phyloP scores from a whole-genome alignment of 305 asterid species.

The Fraxinus greggii region DNA sequence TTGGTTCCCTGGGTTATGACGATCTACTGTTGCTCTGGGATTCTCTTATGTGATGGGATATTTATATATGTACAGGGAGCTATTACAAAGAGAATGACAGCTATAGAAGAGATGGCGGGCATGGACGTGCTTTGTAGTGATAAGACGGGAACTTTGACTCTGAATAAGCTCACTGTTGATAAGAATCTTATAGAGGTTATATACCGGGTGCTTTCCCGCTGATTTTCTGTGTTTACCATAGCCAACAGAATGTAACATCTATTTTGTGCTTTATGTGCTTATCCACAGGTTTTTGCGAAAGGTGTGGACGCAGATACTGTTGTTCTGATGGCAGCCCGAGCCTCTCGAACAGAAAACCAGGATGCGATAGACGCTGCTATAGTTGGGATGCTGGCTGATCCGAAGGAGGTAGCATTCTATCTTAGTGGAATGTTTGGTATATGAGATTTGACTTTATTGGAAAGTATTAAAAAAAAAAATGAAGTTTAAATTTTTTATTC shows the following conservation, averaged over 20 bases:
- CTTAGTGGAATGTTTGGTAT: background rate
- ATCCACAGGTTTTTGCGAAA: slow-evolving; percentile 70
- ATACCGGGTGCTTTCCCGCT: background rate
- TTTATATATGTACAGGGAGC: slow-evolving; percentile 62
- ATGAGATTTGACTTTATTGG: background rate
- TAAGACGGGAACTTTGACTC: slow-evolving; percentile 86
- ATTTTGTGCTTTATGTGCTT: slow-evolving; percentile 4
- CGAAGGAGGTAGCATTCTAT: slow-evolving; percentile 69
- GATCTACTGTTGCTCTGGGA: background rate
- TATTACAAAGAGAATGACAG: slow-evolving; percentile 98
- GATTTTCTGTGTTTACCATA: background rate
- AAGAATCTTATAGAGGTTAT: slow-evolving; percentile 86
- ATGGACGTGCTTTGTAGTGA: slow-evolving; percentile 99
- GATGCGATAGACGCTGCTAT: slow-evolving; percentile 96
- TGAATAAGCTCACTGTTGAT: slow-evolving; percentile 93
- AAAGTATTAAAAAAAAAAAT: background rate
- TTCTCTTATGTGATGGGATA: slow-evolving; percentile 15
- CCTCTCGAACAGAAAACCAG: slow-evolving; percentile 93
- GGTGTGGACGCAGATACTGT: slow-evolving; percentile 87
- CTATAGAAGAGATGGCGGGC: slow-evolving; percentile 99
- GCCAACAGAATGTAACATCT: slow-evolving; percentile 5
- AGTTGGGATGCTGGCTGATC: slow-evolving; percentile 96
- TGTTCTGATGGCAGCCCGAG: slow-evolving; percentile 98
- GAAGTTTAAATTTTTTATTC: background rate
- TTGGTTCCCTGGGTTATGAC: slow-evolving; percentile 25